Evolutionary conservation across 2,329 filamentous ascomycete species (phyloP).

Genomic region (Colletotrichum ledebouriae): DNA sequence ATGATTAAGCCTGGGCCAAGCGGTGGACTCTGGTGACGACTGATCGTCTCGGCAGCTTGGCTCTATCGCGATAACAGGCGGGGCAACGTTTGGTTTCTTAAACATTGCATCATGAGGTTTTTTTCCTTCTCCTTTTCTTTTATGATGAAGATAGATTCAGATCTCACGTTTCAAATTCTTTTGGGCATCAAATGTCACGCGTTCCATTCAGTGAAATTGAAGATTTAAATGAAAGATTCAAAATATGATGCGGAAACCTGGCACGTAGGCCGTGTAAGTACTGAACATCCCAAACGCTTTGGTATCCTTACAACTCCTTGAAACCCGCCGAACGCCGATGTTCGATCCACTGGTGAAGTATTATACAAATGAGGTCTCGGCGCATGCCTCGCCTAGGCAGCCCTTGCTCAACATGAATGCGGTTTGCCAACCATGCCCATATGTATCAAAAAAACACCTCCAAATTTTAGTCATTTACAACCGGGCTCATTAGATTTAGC

Average conservation of each 20-base stretch:
- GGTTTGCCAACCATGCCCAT: slow-evolving; percentile 22
- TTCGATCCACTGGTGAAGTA: slow-evolving; percentile 31
- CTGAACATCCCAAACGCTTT: slow-evolving; percentile 41
- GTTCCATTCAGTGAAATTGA: background rate
- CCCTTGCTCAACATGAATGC: slow-evolving; percentile 21
- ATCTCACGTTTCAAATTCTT: too few relatives aligned
- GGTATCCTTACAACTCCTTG: slow-evolving; percentile 39
- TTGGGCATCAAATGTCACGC: background rate
- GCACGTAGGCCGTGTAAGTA: slow-evolving; percentile 5
- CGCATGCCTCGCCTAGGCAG: slow-evolving; percentile 1
- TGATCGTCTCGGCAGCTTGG: too few relatives aligned
- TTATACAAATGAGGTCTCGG: slow-evolving; percentile 33
- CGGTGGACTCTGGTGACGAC: too few relatives aligned
- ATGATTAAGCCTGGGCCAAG: too few relatives aligned
- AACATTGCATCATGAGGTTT: too few relatives aligned
- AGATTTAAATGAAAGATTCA: slow-evolving; percentile 5
- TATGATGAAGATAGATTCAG: too few relatives aligned
- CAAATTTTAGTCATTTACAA: slow-evolving; percentile 11
- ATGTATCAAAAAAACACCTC: slow-evolving; percentile 31
- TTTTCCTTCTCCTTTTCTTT: too few relatives aligned
- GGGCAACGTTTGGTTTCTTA: too few relatives aligned
- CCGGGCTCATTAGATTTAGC: slow-evolving; percentile 27
- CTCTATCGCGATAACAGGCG: too few relatives aligned
- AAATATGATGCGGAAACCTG: slow-evolving; percentile 1
- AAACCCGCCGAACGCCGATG: slow-evolving; percentile 36